A percentile compares a stretch with the other conserved stretches of the same genome.
Conservation (phyloP, 2,329 filamentous ascomycete genomes). For the Pseudopithomyces chartarum region DNA sequence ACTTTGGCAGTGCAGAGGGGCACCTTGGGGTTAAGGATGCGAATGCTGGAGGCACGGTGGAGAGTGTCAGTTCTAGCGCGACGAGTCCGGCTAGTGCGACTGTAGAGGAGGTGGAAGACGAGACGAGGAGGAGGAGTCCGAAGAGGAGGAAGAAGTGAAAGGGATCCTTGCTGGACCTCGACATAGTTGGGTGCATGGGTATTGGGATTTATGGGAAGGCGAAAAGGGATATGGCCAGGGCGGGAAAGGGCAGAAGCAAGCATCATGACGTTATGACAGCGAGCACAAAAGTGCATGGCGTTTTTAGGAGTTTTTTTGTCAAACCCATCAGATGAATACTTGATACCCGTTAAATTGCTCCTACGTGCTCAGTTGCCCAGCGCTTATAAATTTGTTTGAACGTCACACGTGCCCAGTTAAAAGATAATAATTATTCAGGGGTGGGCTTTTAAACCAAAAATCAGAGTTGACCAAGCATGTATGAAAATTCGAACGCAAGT, state of each 20-base stretch:
- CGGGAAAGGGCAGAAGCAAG: background rate
- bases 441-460: too few relatives aligned
- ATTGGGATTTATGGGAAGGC: background rate
- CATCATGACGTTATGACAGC: constrained; percentile 5
- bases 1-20: constrained; percentile 4
- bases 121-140: constrained; percentile 30
- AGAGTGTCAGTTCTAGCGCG: constrained; percentile 48
- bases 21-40: constrained; percentile 14
- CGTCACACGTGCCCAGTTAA: too few relatives aligned
- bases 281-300: background rate
- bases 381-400: too few relatives aligned
- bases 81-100: constrained; percentile 44
- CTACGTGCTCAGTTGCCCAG: too few relatives aligned
- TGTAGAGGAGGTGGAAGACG: constrained; percentile 44
- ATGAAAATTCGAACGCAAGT: too few relatives aligned
- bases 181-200: background rate
- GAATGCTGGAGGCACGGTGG: constrained; percentile 35
- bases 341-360: background rate
- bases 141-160: constrained; percentile 37
- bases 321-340: background rate
- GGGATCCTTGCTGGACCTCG: background rate
- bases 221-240: background rate
- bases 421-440: too few relatives aligned
- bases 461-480: too few relatives aligned
- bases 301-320: background rate